phyloP scores from a whole-genome alignment of 768 basidiomycete genomes.

The Lentinula sp. region DNA sequence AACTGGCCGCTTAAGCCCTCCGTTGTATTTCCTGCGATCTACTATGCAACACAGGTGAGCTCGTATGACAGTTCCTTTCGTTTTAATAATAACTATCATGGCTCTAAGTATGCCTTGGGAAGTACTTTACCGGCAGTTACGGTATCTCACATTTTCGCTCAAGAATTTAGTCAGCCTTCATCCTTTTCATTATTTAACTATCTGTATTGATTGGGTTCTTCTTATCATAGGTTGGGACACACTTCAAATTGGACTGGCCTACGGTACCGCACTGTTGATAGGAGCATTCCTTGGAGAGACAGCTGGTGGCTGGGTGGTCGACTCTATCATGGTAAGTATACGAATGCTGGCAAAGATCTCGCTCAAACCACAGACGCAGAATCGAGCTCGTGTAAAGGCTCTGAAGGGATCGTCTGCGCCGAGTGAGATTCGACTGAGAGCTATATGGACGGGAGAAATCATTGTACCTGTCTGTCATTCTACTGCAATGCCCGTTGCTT shows the following conservation, averaged over 20 bases:
- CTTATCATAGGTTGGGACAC: not conserved
- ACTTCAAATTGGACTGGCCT: constrained; percentile 1
- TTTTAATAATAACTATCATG: not conserved
- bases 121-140: constrained; percentile 3
- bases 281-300: constrained; percentile 3
- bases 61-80: no score
- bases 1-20: not conserved
- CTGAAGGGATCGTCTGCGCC: not conserved
- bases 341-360: not conserved
- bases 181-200: not conserved
- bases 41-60: not conserved
- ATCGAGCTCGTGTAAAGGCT: not conserved
- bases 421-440: constrained; percentile 1
- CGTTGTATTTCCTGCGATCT: not conserved
- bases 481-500: not conserved
- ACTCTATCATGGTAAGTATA: constrained; percentile 2
- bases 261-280: not conserved
- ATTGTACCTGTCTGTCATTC: constrained; percentile 1
- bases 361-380: not conserved
- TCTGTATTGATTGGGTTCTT: not conserved
- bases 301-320: constrained; percentile 1
- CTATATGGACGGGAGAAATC: constrained; percentile 5
- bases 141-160: constrained; percentile 4
- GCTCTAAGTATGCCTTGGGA: not conserved
- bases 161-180: not conserved